Base-by-base conservation (phyloP, 164 flowering plant species). In the Tinospora cordifolia region DNA sequence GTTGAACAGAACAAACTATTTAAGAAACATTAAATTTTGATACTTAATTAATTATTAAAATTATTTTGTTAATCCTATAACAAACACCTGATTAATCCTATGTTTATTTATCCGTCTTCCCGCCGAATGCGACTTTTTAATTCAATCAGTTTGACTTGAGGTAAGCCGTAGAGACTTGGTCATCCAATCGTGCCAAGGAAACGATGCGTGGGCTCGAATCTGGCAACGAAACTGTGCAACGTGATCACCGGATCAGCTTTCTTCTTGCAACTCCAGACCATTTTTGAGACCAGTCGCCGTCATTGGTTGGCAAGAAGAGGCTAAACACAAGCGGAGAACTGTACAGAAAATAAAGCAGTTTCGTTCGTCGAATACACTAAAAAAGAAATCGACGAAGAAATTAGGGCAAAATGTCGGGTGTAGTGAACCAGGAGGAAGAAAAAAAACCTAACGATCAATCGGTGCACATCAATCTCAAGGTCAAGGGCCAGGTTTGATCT, bases 381-480 rank as follows among this genome's bases (percentile, higher is more conserved):
- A 19, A 54, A 51, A 1, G 36, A 30, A 30, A 30, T 24, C 10
- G 24, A 21, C n/a, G 60, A 30, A 30, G 36, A 54, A 19, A 54
- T 15, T 12, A 41, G 57, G 17, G 21, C n/a, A 38, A 65, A 69
- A 75, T 75, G 77, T 75, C 77, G 59, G 77, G 66, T 24, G 73
- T 70, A 40, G 26, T 69, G 65, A 75, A 66, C 26, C 73, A 75
- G 46, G 85, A 85, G 76, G 85, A 85, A 63, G 86, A 85, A 17
- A 82, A 82, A 84, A 83, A 83, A 74, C 86, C 88, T 30, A 71
- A 70, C 63, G 80, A 83, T 54, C 81, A 80, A 66, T 41, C 76
- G 25, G 85, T 71, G 59, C 85, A 83, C 60, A 85, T 85, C 74
- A 85, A 85, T 63, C 85, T 85, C 75, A 85, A 85, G 63, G 88